Base-by-base conservation (phyloP, 257 asterid genomes). In the Nicotiana noctiflora region DNA sequence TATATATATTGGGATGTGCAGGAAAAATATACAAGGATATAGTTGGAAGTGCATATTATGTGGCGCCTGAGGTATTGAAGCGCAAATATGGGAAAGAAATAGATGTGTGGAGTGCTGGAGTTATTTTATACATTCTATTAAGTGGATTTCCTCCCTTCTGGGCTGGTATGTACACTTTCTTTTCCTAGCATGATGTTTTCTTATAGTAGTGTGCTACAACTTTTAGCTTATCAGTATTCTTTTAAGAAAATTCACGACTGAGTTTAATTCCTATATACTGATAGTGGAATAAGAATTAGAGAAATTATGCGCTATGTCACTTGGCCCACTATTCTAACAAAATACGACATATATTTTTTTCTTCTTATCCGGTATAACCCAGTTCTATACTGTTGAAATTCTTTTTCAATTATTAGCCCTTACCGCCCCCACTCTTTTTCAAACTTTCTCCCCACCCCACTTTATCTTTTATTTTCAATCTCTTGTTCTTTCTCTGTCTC, bases 101-200 rank as follows among this genome's bases (percentile, higher is more conserved):
- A 52, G 90, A 87, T 81, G 82, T 87, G 8, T 87, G 90, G 90
- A 87, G 90, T 55, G 88, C 90, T 83, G 90, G 90, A 85, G 88
- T 87, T 40, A 87, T 87, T 13, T 32, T 87, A 7, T 87, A 87
- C 79, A 87, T 87, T 81, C 85, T 87, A 66, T 40, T 87, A 49
- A 51, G 85, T 79, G 90, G 90, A 75, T 84, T 83, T 75, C 90
- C 90, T 75, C 90, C 90, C 0, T 87, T 81, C 18, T 83, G 76
- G 56, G 88, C 76, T 51, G 88, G 90, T 87, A 79, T 56, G 78
- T 13, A 13, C 44, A 13, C 21, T 14, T 25, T 40, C 0, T 19
- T 4, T 0, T 2, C 37, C 37, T 21, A 3, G 0, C 23, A 46
- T 46, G 23, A 13, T 46, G n/a, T n/a, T n/a, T n/a, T n/a, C n/a